Conservation (phyloP, 2,329 filamentous ascomycete genomes). For the Lomentospora prolificans region DNA sequence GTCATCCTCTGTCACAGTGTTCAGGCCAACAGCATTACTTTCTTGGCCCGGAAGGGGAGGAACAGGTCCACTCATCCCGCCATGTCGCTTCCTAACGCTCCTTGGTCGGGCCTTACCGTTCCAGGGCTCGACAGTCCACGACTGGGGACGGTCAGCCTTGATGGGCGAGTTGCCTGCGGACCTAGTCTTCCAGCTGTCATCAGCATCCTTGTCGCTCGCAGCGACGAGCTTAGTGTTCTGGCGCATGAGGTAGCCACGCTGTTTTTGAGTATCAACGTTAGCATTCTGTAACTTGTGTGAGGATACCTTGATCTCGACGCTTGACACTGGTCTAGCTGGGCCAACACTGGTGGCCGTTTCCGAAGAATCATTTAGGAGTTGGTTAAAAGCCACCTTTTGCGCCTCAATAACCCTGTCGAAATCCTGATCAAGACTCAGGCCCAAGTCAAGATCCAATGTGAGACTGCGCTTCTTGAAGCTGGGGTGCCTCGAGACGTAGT, state of each 20-base stretch:
- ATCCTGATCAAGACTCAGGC: slow-evolving; percentile 79
- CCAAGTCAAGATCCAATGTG: slow-evolving; percentile 70
- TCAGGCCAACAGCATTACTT: slow-evolving; percentile 62
- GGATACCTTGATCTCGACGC: slow-evolving; percentile 10
- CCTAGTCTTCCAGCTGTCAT: slow-evolving; percentile 44
- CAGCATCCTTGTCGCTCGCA: slow-evolving; percentile 66
- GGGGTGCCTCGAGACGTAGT: slow-evolving; percentile 50
- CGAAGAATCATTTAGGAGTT: slow-evolving; percentile 11
- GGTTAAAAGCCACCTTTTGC: slow-evolving; percentile 75
- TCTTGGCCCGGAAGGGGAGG: slow-evolving; percentile 83
- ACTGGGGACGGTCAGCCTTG: slow-evolving; percentile 73
- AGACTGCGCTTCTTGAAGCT: slow-evolving; percentile 77
- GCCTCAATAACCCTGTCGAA: slow-evolving; percentile 92
- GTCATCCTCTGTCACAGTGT: slow-evolving; percentile 62
- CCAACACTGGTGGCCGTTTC: slow-evolving; percentile 16
- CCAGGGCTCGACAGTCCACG: slow-evolving; percentile 97
- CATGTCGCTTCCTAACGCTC: slow-evolving; percentile 45
- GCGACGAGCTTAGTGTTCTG: slow-evolving; percentile 97
- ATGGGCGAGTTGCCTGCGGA: slow-evolving; percentile 59
- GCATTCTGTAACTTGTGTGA: slow-evolving; percentile 29
- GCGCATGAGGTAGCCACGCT: slow-evolving; percentile 97
- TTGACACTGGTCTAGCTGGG: slow-evolving; percentile 37
- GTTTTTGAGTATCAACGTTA: slow-evolving; percentile 54
- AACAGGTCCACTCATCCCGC: slow-evolving; percentile 42
- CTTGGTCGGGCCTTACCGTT: slow-evolving; percentile 66